Conservation (phyloP, 192 early-diverging fungal genomes). For the Backusella australiensis region DNA sequence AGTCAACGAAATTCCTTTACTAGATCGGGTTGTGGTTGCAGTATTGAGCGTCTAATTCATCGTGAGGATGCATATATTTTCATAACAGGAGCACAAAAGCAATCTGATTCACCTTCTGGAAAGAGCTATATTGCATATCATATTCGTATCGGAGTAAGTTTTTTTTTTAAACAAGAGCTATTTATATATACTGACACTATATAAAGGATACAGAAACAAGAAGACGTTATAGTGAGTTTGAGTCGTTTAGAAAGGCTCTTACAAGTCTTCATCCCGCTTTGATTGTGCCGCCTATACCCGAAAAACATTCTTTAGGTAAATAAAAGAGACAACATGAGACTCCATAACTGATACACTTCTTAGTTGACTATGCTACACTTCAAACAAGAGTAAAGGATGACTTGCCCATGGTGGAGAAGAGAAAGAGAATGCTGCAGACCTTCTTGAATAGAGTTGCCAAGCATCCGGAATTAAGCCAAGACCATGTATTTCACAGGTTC, state of each 20-base stretch:
- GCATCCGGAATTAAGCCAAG: slow-evolving; percentile 83
- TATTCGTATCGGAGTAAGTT: slow-evolving; percentile 49
- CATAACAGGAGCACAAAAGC: slow-evolving; percentile 49
- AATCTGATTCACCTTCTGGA: slow-evolving; percentile 44
- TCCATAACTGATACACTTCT: background rate
- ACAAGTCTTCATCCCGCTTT: slow-evolving; percentile 79
- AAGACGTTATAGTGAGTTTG: slow-evolving; percentile 96
- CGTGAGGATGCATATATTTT: slow-evolving; percentile 38
- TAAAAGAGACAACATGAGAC: slow-evolving; percentile 11
- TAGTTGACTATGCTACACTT: slow-evolving; percentile 67
- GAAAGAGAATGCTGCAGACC: slow-evolving; percentile 90
- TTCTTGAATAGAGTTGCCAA: slow-evolving; percentile 90
- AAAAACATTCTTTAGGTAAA: slow-evolving; percentile 89
- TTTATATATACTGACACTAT: background rate
- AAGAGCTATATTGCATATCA: slow-evolving; percentile 54
- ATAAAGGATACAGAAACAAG: slow-evolving; percentile 64
- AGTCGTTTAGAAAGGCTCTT: slow-evolving; percentile 80
- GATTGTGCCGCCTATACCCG: slow-evolving; percentile 94
- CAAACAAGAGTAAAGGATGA: slow-evolving; percentile 91
- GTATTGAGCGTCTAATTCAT: slow-evolving; percentile 34
- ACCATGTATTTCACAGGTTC: slow-evolving; percentile 92
- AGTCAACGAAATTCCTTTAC: slow-evolving; percentile 11
- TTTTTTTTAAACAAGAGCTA: background rate
- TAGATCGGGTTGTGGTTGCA: slow-evolving; percentile 31
- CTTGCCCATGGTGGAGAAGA: slow-evolving; percentile 81